Conservation (phyloP, 495 filamentous ascomycete species). For the Xylaria venustula region DNA sequence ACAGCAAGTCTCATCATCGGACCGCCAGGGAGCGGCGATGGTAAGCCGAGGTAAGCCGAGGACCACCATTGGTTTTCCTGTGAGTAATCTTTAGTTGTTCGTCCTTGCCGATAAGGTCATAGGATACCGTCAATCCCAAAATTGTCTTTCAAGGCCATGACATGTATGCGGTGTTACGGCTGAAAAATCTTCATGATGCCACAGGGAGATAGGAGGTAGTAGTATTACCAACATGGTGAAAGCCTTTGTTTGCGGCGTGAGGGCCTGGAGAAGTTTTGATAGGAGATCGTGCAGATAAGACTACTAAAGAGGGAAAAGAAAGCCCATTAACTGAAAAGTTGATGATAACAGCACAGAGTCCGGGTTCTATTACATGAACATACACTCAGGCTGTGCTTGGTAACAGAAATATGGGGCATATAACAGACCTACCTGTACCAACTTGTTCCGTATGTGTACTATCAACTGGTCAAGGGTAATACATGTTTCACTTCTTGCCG, state of each 20-base stretch:
- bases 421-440: no score
- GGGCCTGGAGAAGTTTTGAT: neutral
- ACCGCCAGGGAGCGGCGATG: conserved; percentile 63
- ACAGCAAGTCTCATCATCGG: conserved; percentile 70
- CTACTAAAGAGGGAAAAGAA: no score
- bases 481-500: no score
- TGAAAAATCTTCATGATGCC: no score
- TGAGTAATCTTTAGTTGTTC: conserved; percentile 10
- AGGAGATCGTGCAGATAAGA: no score
- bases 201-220: neutral
- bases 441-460: no score
- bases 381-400: neutral
- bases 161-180: no score
- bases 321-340: neutral
- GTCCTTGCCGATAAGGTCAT: no score
- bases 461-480: no score
- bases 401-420: neutral
- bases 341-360: neutral
- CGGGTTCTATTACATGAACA: neutral
- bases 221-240: neutral
- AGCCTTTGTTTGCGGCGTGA: neutral
- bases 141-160: no score
- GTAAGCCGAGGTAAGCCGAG: conserved; percentile 63
- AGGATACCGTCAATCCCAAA: no score
- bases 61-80: conserved; percentile 56